These are phyloP conservation scores for Polytolypa hystricis DNA, from an alignment of 2,329 filamentous ascomycete genomes.

Conservation along the genomic window DNA sequence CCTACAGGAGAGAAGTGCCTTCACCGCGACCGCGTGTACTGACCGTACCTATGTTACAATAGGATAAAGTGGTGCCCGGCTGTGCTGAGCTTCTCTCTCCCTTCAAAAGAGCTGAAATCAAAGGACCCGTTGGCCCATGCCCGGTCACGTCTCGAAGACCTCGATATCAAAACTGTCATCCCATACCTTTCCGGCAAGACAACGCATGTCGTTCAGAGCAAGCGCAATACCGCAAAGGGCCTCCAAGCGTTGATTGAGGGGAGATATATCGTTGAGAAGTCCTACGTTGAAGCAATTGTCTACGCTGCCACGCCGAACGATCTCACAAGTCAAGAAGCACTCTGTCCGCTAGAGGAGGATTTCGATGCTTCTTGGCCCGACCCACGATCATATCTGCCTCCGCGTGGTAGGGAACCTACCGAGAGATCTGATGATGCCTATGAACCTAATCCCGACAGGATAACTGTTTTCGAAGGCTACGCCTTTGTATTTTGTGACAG, in stretches of 20 bases:
- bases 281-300: slow-evolving; percentile 63
- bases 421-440: slow-evolving; percentile 59
- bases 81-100: slow-evolving; percentile 71
- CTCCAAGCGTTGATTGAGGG: slow-evolving; percentile 78
- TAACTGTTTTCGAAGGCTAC: slow-evolving; percentile 70
- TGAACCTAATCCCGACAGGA: slow-evolving; percentile 54
- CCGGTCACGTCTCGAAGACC: slow-evolving; percentile 57
- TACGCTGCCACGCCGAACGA: slow-evolving; percentile 44
- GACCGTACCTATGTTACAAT: slow-evolving; percentile 4
- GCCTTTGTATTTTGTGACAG: slow-evolving; percentile 78
- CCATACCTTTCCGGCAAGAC: slow-evolving; percentile 62
- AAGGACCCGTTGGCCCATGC: slow-evolving; percentile 52
- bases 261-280: slow-evolving; percentile 60
- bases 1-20: too few relatives aligned
- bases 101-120: slow-evolving; percentile 55
- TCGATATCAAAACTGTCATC: slow-evolving; percentile 77
- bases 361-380: slow-evolving; percentile 73
- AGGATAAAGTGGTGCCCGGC: slow-evolving; percentile 71
- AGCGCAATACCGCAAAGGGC: slow-evolving; percentile 79
- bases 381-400: slow-evolving; percentile 59
- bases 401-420: slow-evolving; percentile 63
- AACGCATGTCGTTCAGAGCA: slow-evolving; percentile 79
- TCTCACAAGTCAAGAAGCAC: slow-evolving; percentile 39
- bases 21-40: slow-evolving; percentile 7
- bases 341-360: slow-evolving; percentile 60